Percentiles rank a stretch among this genome's conserved stretches.
These are phyloP conservation scores for Suhomyces pyralidae DNA, from an alignment of 805 yeast species.

Conservation along the genomic window DNA sequence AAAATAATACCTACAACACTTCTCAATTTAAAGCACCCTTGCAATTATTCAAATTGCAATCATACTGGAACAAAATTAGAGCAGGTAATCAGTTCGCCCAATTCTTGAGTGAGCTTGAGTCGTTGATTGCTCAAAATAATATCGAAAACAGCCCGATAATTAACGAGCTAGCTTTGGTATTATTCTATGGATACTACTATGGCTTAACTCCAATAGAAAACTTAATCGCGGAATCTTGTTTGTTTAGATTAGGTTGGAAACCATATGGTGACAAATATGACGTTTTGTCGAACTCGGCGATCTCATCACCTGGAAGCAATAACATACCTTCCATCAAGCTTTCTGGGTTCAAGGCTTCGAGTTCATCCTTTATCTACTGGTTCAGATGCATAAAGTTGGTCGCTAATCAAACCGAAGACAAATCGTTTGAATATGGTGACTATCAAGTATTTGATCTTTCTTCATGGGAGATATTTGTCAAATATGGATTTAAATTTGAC, in stretches of 20 bases:
- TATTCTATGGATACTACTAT: slow-evolving; percentile 43
- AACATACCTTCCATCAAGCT: background rate
- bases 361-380: slow-evolving; percentile 20
- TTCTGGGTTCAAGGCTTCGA: background rate
- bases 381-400: slow-evolving; percentile 21
- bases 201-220: slow-evolving; percentile 43
- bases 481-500: slow-evolving; percentile 38
- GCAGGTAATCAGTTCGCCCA: slow-evolving; percentile 32
- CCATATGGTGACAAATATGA: slow-evolving; percentile 29
- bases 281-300: background rate
- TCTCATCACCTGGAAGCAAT: slow-evolving; percentile 1
- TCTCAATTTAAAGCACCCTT: slow-evolving; percentile 29
- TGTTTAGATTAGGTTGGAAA: slow-evolving; percentile 41
- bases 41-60: slow-evolving; percentile 33
- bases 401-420: slow-evolving; percentile 8
- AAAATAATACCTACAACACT: background rate
- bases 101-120: slow-evolving; percentile 28
- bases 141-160: slow-evolving; percentile 21
- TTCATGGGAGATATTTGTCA: slow-evolving; percentile 40
- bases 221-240: slow-evolving; percentile 39
- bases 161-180: slow-evolving; percentile 37
- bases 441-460: slow-evolving; percentile 41
- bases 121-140: slow-evolving; percentile 18
- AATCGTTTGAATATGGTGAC: slow-evolving; percentile 28
- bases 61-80: slow-evolving; percentile 41